Percentiles rank a stretch among this genome's conserved stretches.
Evolutionary conservation across 768 basidiomycete species (phyloP).

Genomic region (Psilocybe tampanensis): DNA sequence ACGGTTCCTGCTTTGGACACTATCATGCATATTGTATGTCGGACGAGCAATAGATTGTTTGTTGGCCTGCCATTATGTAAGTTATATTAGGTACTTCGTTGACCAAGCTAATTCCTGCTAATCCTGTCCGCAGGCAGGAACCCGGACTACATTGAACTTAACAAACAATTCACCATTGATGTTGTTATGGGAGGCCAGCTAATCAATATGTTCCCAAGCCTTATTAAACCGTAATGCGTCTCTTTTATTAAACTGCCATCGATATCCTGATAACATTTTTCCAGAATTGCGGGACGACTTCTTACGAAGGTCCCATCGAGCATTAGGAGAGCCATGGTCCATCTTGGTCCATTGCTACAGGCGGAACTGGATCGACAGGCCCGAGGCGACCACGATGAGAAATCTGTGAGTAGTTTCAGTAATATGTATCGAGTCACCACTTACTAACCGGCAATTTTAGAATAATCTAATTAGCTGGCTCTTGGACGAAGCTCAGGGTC

Average conservation of each 20-base stretch:
- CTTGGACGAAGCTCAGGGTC: slow-evolving; percentile 26
- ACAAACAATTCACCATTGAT: slow-evolving; percentile 11
- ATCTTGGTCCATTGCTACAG: not conserved
- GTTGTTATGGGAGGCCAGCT: slow-evolving; percentile 9
- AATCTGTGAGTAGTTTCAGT: slow-evolving; percentile 3
- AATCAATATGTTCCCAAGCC: slow-evolving; percentile 12
- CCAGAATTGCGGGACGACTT: slow-evolving; percentile 10
- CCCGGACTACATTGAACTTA: slow-evolving; percentile 15
- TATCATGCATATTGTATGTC: slow-evolving; percentile 5
- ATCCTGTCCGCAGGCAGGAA: slow-evolving; percentile 11
- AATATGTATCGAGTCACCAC: too few species aligned
- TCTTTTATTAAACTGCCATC: not conserved
- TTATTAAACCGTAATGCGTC: slow-evolving; percentile 14
- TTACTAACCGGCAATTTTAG: too few species aligned
- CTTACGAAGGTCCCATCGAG: not conserved
- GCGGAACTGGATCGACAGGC: not conserved
- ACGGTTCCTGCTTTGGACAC: not conserved
- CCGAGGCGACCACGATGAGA: not conserved
- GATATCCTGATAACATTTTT: not conserved
- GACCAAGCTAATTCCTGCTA: not conserved
- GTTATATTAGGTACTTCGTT: not conserved
- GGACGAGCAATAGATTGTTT: slow-evolving; percentile 6
- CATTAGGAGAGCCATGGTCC: not conserved
- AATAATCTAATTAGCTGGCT: slow-evolving; percentile 32
- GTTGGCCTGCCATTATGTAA: slow-evolving; percentile 8